Base-by-base conservation (phyloP, 192 early-diverging fungal species). In the Mortierella antarctica region DNA sequence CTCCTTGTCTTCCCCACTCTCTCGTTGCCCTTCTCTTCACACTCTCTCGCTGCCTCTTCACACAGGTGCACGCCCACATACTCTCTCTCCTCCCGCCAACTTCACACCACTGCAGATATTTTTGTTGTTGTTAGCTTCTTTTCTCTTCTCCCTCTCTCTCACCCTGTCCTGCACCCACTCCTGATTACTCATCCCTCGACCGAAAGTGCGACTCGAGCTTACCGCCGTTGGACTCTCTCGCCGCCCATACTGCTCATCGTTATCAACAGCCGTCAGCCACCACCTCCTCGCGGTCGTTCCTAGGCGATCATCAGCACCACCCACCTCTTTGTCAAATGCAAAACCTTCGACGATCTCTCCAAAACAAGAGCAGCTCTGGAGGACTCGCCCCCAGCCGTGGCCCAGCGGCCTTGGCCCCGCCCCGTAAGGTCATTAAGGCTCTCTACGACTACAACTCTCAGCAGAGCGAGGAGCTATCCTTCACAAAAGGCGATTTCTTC, bases 401-500 rank as follows among this genome's bases (percentile, higher is more conserved):
- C 39, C 70, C 78, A 6, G 65, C 78, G 15, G 58, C 78, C 5
- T 57, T 85, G 49, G 65, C 75, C 39, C 79, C 83, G n/a, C 93
- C 91, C 12, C 92, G 91, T 75, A 90, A 89, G 66, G 90, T 94
- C 74, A 91, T 92, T 77, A 92, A 91, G 71, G 90, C 93, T 15
- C 73, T 90, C 20, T 89, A 88, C 71, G 87, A 89, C 86, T 92
- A 94, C 68, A 76, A 85, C 13, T 90, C 90, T 17, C 74, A 87
- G 57, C 87, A 84, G 39, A 79, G 61, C 53, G 73, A 85, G 21
- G 91, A 94, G 73, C 83, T 94, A n/a, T 89, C 91, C 50, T 94
- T 94, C 63, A 83, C 83, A 60, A 89, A 90, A 59, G 93, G 92
- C 61, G 93, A 94, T 54, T 94, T 92, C 74, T 94, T 92, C 82